Percentiles rank a stretch among this genome's conserved stretches.
Evolutionary conservation across 345 rosid genomes (phyloP).

Genomic region (Camelina hispida): DNA sequence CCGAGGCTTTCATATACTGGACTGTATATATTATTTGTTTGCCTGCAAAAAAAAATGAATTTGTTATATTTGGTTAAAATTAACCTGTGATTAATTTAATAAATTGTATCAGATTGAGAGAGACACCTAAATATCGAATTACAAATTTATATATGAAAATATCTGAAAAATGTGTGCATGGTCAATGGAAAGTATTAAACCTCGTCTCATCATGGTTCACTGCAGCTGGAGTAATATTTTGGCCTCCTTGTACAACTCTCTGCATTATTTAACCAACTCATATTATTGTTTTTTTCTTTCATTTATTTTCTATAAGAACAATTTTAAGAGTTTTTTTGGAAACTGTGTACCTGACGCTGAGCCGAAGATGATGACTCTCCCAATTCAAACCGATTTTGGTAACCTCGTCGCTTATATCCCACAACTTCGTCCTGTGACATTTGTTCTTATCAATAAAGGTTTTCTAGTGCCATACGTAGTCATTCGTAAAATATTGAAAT

Average conservation of each 20-base stretch:
- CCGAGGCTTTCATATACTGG: slow-evolving; percentile 25
- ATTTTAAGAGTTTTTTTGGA: background rate
- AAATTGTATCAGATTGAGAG: background rate
- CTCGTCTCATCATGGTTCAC: background rate
- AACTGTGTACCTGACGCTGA: slow-evolving; percentile 28
- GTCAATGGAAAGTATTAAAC: background rate
- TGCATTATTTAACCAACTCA: background rate
- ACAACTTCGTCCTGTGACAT: background rate
- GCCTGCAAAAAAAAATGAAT: slow-evolving; percentile 3
- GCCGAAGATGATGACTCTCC: slow-evolving; percentile 18
- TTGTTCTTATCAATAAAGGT: background rate
- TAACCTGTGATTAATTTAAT: background rate
- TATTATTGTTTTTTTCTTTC: background rate
- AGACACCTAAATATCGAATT: background rate
- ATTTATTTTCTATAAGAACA: background rate
- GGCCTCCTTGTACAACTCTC: background rate
- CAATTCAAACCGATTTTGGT: background rate
- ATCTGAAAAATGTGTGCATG: slow-evolving; percentile 1
- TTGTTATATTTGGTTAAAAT: background rate
- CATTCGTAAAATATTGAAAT: background rate
- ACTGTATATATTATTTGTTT: background rate
- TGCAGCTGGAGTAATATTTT: slow-evolving; percentile 8
- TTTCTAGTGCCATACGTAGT: background rate
- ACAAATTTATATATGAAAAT: background rate
- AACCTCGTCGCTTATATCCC: background rate